A percentile compares a stretch with the other conserved stretches of the same genome.
These are phyloP conservation scores for Talaromyces sp. DNA, from an alignment of 2,329 filamentous ascomycete species.

Conservation along the genomic window DNA sequence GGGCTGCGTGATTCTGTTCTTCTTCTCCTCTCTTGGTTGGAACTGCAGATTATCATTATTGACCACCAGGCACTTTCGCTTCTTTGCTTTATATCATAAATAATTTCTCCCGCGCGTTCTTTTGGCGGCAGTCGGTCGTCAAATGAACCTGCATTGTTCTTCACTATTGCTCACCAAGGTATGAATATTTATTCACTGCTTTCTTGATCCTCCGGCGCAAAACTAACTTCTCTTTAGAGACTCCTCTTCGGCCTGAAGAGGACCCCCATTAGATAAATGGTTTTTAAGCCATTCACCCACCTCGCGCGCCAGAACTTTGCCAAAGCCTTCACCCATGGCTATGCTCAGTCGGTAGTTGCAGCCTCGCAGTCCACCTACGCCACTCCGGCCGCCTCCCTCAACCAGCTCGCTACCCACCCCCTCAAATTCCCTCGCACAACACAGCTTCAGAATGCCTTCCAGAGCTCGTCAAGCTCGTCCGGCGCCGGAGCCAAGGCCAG, in stretches of 20 bases:
- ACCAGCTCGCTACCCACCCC: slow-evolving; percentile 48
- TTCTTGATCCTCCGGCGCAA: slow-evolving; percentile 3
- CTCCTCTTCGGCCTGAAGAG: slow-evolving; percentile 62
- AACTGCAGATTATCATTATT: background rate
- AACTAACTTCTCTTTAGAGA: slow-evolving; percentile 32
- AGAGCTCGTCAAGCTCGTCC: slow-evolving; percentile 52
- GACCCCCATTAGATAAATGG: slow-evolving; percentile 78
- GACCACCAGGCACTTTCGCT: background rate
- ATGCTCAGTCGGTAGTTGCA: slow-evolving; percentile 95
- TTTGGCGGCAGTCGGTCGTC: slow-evolving; percentile 81
- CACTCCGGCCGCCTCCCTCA: slow-evolving; percentile 53
- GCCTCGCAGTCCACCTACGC: slow-evolving; percentile 82
- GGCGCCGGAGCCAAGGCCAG: slow-evolving; percentile 52
- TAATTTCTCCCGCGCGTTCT: slow-evolving; percentile 25
- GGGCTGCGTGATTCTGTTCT: background rate
- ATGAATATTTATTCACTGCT: slow-evolving; percentile 34
- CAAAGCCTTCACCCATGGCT: slow-evolving; percentile 96
- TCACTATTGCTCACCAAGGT: slow-evolving; percentile 60
- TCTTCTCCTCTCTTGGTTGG: background rate
- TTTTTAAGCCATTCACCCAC: slow-evolving; percentile 64
- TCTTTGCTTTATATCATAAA: background rate
- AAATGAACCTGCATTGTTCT: slow-evolving; percentile 94
- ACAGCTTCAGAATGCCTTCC: slow-evolving; percentile 74
- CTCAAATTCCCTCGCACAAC: slow-evolving; percentile 50
- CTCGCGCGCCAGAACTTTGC: slow-evolving; percentile 97